These are phyloP conservation scores for Ganoderma lucidum DNA, from an alignment of 1,284 basidiomycete species.

Conservation along the genomic window DNA sequence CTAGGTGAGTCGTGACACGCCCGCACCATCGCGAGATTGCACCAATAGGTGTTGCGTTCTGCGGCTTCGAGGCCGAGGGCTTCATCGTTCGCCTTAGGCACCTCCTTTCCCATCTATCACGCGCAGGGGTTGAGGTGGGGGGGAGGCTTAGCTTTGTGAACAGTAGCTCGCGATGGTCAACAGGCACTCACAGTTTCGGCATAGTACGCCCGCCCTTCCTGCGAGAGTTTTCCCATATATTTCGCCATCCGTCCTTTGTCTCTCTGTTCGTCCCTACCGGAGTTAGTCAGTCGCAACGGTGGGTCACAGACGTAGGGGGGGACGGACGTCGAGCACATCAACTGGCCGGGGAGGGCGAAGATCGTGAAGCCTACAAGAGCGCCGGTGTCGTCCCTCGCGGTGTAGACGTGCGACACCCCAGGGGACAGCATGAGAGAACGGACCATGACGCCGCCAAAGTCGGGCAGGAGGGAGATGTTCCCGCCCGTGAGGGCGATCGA, in stretches of 20 bases:
- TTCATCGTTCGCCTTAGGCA: slow-evolving; percentile 24
- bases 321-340: slow-evolving; percentile 24
- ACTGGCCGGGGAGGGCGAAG: slow-evolving; percentile 26
- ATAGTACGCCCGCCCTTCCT: slow-evolving; percentile 27
- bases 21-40: slow-evolving; percentile 31
- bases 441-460: slow-evolving; percentile 25
- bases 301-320: too few relatives aligned
- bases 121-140: too few relatives aligned
- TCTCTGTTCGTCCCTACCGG: slow-evolving; percentile 27
- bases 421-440: slow-evolving; percentile 25
- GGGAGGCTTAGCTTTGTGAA: too few relatives aligned
- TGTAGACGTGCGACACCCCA: slow-evolving; percentile 23
- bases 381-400: slow-evolving; percentile 27
- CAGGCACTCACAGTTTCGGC: slow-evolving; percentile 13
- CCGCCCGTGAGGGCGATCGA: slow-evolving; percentile 30
- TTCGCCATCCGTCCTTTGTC: slow-evolving; percentile 21
- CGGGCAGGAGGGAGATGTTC: slow-evolving; percentile 21
- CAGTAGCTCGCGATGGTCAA: not conserved
- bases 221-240: slow-evolving; percentile 25
- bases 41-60: slow-evolving; percentile 28
- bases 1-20: too few relatives aligned
- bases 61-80: slow-evolving; percentile 20
- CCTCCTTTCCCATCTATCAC: slow-evolving; percentile 18
- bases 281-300: not conserved
- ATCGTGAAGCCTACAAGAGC: slow-evolving; percentile 26